phyloP scores from a whole-genome alignment of 2,329 filamentous ascomycete genomes.

The Claviceps humidiphila region DNA sequence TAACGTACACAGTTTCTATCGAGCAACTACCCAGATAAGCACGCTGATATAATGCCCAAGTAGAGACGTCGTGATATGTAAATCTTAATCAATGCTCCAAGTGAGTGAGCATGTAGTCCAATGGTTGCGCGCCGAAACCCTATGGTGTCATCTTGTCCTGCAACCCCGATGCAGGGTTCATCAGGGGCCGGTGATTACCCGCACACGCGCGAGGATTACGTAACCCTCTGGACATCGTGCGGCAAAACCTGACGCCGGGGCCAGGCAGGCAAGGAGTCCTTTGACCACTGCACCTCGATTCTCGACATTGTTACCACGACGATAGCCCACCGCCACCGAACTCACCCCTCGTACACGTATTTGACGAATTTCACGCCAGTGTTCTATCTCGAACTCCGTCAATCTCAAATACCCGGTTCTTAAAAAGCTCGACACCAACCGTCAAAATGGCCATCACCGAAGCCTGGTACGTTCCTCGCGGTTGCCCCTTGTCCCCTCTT shows the following conservation, averaged over 20 bases:
- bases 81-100: no score
- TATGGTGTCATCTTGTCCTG: not conserved
- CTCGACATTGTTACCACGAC: conserved; percentile 11
- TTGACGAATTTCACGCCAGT: conserved; percentile 2
- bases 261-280: conserved; percentile 26
- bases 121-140: no score
- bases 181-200: conserved; percentile 2
- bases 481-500: conserved; percentile 17
- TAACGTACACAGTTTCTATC: no score
- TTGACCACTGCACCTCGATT: conserved; percentile 18
- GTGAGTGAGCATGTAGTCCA: no score
- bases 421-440: conserved; percentile 16
- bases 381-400: not conserved
- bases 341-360: conserved; percentile 10
- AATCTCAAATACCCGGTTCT: conserved; percentile 9
- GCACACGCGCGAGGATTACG: not conserved
- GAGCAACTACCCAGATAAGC: no score
- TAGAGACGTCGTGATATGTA: no score
- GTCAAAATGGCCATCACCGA: conserved; percentile 58
- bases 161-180: not conserved
- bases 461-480: conserved; percentile 57
- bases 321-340: conserved; percentile 14
- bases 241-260: conserved; percentile 29
- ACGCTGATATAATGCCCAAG: no score
- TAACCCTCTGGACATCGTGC: conserved; percentile 8